Base-by-base conservation (phyloP, 371 early-diverging fungal species). In the Nematocida minor region DNA sequence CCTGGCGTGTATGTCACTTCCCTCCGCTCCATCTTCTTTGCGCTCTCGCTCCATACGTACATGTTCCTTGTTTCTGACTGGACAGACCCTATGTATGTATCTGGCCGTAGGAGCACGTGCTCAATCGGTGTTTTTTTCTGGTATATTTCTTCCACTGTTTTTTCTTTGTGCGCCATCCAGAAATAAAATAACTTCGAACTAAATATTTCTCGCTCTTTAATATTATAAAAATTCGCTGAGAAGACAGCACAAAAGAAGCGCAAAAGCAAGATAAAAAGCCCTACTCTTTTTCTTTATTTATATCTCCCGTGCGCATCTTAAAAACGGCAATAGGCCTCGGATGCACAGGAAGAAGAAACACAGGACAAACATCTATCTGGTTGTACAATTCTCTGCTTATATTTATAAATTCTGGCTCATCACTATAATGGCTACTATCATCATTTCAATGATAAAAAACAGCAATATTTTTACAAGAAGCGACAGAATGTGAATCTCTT, bases 71-170 rank as follows among this genome's bases (percentile, higher is more conserved):
- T 88, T 57, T 90, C 90, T 46, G 88, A 86, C 84, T 99, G 96
- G 32, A 91, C 89, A 0, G 96, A 93, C 3, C 99, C 98, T 83
- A 99, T 94, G 84, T 99, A 99, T 2, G 96, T 94, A 83, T 99
- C 99, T 0, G 97, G 97, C 42, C 97, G 90, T 42, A 96, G 87
- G 46, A 99, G 85, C 55, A 99, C 94, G 81, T 99, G 99, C 85
- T 99, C 99, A 20, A 96, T 84, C 55, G 94, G 99, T 2, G 95
- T 91, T 83, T 95, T 96, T 82, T 94, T 96, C 82, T 96, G 94
- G 83, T 97, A 99, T 34, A 91, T 93, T 80, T 97, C 91, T 83
- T 95, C 95, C 55, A 94, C 85, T 0, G 90, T 83, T 63, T 84
- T 86, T 48, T 67, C 48, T 47, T 67, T 77, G 29, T 38, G 79